Conservation (phyloP, 1,284 basidiomycete species). For the Xerocomus amazonicus region DNA sequence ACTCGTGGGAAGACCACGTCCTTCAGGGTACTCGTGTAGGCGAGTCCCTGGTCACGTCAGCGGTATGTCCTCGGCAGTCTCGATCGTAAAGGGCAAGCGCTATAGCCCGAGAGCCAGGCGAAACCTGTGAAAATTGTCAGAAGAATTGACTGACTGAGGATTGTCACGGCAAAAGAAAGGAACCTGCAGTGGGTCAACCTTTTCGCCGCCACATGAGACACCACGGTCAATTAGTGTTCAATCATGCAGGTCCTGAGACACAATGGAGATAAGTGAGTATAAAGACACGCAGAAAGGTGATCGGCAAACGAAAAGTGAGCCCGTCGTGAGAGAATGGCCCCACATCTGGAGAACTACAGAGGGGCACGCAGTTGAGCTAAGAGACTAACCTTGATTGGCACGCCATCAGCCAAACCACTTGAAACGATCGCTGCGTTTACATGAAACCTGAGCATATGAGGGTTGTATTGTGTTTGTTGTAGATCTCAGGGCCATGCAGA, state of each 20-base stretch:
- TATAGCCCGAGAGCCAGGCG: not conserved
- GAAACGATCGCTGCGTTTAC: slow-evolving; percentile 11
- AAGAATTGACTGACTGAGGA: not conserved
- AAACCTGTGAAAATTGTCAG: not conserved
- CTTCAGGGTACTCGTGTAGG: not conserved
- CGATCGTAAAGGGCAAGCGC: not conserved
- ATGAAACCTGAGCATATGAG: slow-evolving; percentile 9
- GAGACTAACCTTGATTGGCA: slow-evolving; percentile 5
- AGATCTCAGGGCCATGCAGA: not conserved
- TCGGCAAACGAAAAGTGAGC: not conserved
- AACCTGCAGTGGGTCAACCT: not conserved
- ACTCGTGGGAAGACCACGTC: slow-evolving; percentile 1
- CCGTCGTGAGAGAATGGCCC: slow-evolving; percentile 4
- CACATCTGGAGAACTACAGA: not conserved
- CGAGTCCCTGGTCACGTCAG: not conserved
- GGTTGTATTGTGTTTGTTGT: not conserved
- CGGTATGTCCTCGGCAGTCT: not conserved
- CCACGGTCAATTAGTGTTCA: not conserved
- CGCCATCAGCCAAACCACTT: not conserved
- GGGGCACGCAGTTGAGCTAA: slow-evolving; percentile 1
- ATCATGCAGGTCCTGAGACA: not conserved
- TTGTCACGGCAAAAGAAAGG: slow-evolving; percentile 1
- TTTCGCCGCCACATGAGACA: not conserved
- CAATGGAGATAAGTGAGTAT: not conserved
- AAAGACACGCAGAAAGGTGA: not conserved